Base-by-base conservation (phyloP, 345 rosid genomes). In the Hypericum perforatum region DNA sequence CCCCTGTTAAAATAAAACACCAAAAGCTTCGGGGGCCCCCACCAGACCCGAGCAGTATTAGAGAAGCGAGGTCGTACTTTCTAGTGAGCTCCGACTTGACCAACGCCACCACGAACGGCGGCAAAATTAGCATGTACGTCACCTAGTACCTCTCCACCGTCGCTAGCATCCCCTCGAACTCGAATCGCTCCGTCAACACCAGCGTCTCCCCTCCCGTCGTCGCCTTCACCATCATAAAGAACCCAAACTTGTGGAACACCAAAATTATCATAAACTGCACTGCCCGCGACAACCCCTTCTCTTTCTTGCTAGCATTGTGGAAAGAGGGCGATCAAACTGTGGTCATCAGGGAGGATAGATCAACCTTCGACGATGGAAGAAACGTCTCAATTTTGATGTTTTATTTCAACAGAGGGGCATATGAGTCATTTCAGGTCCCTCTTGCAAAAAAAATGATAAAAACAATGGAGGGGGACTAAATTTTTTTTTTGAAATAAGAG, bases 21-120 rank as follows among this genome's bases (percentile, higher is more conserved):
- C n/a, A n/a, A n/a, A n/a, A n/a, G n/a, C n/a, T n/a, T n/a, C n/a
- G 71, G 9, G 98, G 89, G 6, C 96, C 96, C 1, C 95, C 98
- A 9, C 95, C 96, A 56, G 82, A 58, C 1, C 78, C 85, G 10
- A 91, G 63, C 39, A 55, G 0, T 65, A 16, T 56, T 11, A 91
- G 73, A 12, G 96, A 87, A 59, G 82, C 65, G 45, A 91, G 57
- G 60, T 87, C 85, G 32, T 79, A 84, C 70, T 74, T 80, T 1
- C 53, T 66, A 8, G 95, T 78, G 52, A 82, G 41, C 45, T 86
- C 92, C 46, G 85, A 82, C 63, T 82, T 91, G 38, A 63, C 60
- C 37, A 91, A 57, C 50, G 84, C 68, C 70, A 91, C 84, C 0
- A 91, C 60, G 44, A 87, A 60, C 44, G 96, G 95, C 32, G 95